Evolutionary conservation across 1,139 yeast species (phyloP).

Genomic region (Citeromyces siamensis): DNA sequence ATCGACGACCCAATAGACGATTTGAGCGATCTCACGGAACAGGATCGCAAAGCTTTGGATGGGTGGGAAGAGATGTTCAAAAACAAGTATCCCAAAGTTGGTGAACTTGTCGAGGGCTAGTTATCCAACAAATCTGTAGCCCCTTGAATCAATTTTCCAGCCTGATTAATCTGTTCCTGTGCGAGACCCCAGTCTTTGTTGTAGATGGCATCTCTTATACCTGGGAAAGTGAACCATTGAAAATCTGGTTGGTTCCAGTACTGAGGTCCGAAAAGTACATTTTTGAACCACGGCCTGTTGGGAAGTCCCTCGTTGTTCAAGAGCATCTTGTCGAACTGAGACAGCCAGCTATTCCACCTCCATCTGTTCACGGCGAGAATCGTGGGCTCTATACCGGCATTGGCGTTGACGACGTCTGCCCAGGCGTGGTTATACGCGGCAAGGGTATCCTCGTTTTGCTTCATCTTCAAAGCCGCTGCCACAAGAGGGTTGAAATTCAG

Average conservation of each 20-base stretch:
- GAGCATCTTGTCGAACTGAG: conserved; percentile 42
- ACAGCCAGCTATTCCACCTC: conserved; percentile 66
- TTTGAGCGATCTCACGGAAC: conserved; percentile 43
- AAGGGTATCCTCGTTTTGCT: conserved; percentile 26
- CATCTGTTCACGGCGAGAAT: conserved; percentile 58
- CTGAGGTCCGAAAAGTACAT: conserved; percentile 62
- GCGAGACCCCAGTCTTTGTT: conserved; percentile 38
- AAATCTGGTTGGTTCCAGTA: conserved; percentile 38
- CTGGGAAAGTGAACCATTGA: conserved; percentile 66
- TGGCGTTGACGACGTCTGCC: conserved; percentile 28
- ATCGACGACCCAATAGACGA: conserved; percentile 65
- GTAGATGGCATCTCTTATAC: conserved; percentile 52
- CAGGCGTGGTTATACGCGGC: conserved; percentile 40
- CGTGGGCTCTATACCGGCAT: conserved; percentile 52
- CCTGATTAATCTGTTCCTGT: conserved; percentile 37
- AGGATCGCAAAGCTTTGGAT: conserved; percentile 58
- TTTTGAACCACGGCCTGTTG: conserved; percentile 55
- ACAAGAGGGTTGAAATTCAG: conserved; percentile 20
- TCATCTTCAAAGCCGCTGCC: conserved; percentile 21
- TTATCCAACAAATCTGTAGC: too few species aligned
- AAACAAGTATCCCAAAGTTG: conserved; percentile 64
- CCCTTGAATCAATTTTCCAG: conserved; percentile 25
- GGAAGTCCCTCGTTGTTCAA: conserved; percentile 34
- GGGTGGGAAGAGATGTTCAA: conserved; percentile 83
- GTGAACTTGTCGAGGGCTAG: conserved; percentile 28